A percentile compares a stretch with the other conserved stretches of the same genome.
phyloP scores from a whole-genome alignment of 2,329 filamentous ascomycete genomes.

The Fusarium longipes region DNA sequence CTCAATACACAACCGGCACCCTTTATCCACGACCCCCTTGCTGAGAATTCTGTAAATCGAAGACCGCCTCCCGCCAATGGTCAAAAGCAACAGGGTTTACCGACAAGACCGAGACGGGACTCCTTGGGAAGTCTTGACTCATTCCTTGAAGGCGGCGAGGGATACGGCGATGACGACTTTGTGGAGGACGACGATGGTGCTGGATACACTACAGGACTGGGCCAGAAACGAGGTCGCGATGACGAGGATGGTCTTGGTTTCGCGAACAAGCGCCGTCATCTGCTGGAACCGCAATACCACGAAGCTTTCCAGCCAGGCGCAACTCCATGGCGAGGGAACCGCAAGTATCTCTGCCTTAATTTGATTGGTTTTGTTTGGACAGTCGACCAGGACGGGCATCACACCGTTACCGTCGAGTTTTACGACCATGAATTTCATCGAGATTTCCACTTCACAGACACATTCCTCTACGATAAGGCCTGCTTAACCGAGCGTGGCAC shows the following conservation, averaged over 20 bases:
- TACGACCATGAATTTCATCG: slow-evolving; percentile 93
- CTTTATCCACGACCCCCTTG: slow-evolving; percentile 83
- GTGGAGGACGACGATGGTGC: slow-evolving; percentile 96
- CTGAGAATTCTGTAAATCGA: slow-evolving; percentile 75
- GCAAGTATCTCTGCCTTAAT: slow-evolving; percentile 93
- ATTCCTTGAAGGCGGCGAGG: slow-evolving; percentile 71
- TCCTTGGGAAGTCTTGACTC: slow-evolving; percentile 84
- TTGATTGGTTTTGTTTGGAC: slow-evolving; percentile 97
- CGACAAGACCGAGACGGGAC: slow-evolving; percentile 67
- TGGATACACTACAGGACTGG: slow-evolving; percentile 76
- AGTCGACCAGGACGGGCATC: slow-evolving; percentile 90
- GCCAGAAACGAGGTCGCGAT: slow-evolving; percentile 62
- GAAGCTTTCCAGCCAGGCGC: slow-evolving; percentile 91
- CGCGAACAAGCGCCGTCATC: slow-evolving; percentile 61
- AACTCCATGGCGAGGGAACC: slow-evolving; percentile 94
- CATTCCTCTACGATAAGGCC: slow-evolving; percentile 94
- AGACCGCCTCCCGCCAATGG: slow-evolving; percentile 67
- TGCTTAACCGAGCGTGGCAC: slow-evolving; percentile 88
- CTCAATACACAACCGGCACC: slow-evolving; percentile 78
- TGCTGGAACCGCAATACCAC: slow-evolving; percentile 75
- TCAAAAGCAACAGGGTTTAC: slow-evolving; percentile 58
- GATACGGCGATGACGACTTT: slow-evolving; percentile 77
- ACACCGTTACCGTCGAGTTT: slow-evolving; percentile 97
- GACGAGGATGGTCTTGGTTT: slow-evolving; percentile 63
- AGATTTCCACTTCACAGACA: slow-evolving; percentile 98